phyloP scores from a whole-genome alignment of 2,329 filamentous ascomycete species.

The Neonectria hederae region DNA sequence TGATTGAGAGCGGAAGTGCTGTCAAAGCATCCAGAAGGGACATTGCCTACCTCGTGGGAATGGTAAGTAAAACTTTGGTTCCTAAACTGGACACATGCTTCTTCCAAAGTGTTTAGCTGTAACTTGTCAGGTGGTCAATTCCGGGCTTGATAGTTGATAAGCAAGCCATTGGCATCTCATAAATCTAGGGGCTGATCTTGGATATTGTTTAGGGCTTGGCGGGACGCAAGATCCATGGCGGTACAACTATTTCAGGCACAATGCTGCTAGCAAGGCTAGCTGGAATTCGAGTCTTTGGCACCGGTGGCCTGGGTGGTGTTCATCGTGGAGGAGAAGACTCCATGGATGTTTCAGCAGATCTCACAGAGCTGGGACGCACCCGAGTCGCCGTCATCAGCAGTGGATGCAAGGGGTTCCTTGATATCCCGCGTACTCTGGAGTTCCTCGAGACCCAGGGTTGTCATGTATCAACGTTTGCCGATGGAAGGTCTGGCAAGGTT shows the following conservation, averaged over 20 bases:
- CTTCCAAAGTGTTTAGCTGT: background rate
- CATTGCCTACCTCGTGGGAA: conserved; percentile 80
- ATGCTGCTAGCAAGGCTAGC: conserved; percentile 89
- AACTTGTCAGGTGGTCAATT: background rate
- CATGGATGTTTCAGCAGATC: conserved; percentile 94
- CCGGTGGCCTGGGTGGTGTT: conserved; percentile 92
- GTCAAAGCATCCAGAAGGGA: conserved; percentile 90
- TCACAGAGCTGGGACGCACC: conserved; percentile 92
- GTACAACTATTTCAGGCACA: conserved; percentile 92
- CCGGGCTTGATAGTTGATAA: background rate
- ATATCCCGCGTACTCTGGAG: conserved; percentile 90
- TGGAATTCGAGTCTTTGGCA: conserved; percentile 92
- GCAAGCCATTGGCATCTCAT: background rate
- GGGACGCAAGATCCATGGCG: conserved; percentile 79
- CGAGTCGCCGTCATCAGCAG: conserved; percentile 88
- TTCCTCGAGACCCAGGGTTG: conserved; percentile 77
- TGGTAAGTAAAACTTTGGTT: conserved; percentile 61
- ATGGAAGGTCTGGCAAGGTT: conserved; percentile 75
- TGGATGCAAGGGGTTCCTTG: conserved; percentile 95
- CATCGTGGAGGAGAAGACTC: conserved; percentile 87
- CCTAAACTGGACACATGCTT: background rate
- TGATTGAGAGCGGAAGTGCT: conserved; percentile 74
- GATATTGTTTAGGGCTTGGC: conserved; percentile 30
- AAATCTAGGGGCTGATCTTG: conserved; percentile 23
- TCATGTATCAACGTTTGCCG: conserved; percentile 87